Percentiles rank a stretch among this genome's conserved stretches.
phyloP scores from a whole-genome alignment of 2,329 filamentous ascomycete genomes.

The Penicillium sp. region DNA sequence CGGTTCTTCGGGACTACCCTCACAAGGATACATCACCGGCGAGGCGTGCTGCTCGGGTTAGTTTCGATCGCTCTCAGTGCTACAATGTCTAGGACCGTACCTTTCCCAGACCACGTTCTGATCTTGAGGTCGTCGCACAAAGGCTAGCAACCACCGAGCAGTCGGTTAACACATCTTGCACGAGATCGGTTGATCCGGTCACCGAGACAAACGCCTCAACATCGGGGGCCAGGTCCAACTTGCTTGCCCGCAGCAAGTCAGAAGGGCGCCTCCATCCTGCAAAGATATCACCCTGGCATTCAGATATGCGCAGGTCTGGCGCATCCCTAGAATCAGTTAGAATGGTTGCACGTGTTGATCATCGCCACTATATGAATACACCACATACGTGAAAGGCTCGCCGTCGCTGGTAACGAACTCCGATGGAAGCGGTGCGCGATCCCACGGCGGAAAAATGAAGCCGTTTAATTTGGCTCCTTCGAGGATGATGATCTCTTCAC shows the following conservation, averaged over 20 bases:
- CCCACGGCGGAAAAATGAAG: conserved; percentile 83
- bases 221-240: conserved; percentile 25
- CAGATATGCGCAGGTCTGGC: conserved; percentile 68
- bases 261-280: conserved; percentile 76
- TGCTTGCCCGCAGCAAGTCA: conserved; percentile 57
- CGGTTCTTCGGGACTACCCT: conserved; percentile 58
- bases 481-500: conserved; percentile 73
- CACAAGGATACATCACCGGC: conserved; percentile 72
- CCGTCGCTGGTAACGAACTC: conserved; percentile 60
- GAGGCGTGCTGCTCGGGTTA: conserved; percentile 59
- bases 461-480: conserved; percentile 78
- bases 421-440: conserved; percentile 55
- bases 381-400: conserved; percentile 62
- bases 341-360: background rate
- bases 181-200: conserved; percentile 68
- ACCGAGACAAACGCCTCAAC: conserved; percentile 56
- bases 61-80: background rate
- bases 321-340: conserved; percentile 58
- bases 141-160: conserved; percentile 96
- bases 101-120: conserved; percentile 65
- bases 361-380: background rate
- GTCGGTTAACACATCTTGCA: conserved; percentile 93
- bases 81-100: conserved; percentile 42
- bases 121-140: conserved; percentile 73
- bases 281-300: conserved; percentile 72